Evolutionary conservation across 2,329 filamentous ascomycete species (phyloP).

Genomic region (Neopestalotiopsis clavispora): DNA sequence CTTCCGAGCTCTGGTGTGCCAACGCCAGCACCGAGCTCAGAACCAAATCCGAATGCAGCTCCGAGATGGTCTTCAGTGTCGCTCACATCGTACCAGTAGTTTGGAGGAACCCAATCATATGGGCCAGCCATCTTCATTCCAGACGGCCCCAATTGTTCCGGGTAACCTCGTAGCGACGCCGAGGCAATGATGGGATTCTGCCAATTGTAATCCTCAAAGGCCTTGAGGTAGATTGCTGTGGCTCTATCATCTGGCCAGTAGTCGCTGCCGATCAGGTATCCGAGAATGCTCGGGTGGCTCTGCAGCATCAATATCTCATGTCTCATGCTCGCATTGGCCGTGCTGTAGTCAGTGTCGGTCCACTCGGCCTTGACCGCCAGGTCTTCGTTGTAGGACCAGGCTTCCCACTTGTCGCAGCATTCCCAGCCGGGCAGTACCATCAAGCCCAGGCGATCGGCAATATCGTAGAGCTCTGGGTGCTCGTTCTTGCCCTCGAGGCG

Average conservation of each 20-base stretch:
- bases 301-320: constrained; percentile 67
- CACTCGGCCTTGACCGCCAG: constrained; percentile 48
- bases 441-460: constrained; percentile 62
- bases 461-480: constrained; percentile 63
- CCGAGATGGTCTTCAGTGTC: constrained; percentile 48
- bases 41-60: constrained; percentile 67
- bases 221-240: constrained; percentile 55
- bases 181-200: constrained; percentile 61
- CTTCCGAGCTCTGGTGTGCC: constrained; percentile 64
- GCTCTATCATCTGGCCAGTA: constrained; percentile 66
- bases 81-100: constrained; percentile 63
- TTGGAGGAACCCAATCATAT: constrained; percentile 70
- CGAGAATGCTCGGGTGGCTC: constrained; percentile 61
- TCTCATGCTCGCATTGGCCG: constrained; percentile 58
- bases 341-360: constrained; percentile 58
- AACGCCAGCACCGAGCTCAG: constrained; percentile 65
- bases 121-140: constrained; percentile 72
- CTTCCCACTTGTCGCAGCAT: constrained; percentile 73
- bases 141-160: constrained; percentile 54
- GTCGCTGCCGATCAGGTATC: constrained; percentile 65
- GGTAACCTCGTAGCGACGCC: constrained; percentile 59
- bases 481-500: constrained; percentile 70
- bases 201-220: constrained; percentile 57
- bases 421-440: constrained; percentile 70
- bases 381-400: constrained; percentile 65